Base-by-base conservation (phyloP, 345 rosid species). In the Brassica incana region DNA sequence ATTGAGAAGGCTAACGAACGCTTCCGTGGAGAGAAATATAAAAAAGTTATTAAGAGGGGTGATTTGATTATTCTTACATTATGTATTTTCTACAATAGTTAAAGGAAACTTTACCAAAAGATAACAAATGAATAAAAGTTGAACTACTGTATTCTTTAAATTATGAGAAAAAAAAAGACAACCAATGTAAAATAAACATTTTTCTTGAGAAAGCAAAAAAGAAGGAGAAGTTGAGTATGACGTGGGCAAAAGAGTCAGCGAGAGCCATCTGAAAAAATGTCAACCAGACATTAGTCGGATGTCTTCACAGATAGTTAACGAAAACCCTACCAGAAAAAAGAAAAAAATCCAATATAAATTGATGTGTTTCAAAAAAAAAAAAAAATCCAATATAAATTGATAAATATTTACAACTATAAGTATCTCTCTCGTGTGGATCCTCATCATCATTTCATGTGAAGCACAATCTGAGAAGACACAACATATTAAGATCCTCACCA, bases 241-340 rank as follows among this genome's bases (percentile, higher is more conserved):
- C 76, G 83, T 75, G 20, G 40, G 80, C 76, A 65, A 65, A 72
- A 71, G 80, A 80, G 83, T 80, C 83, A 75, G 83, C 80, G 79
- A 75, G 83, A 80, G 80, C 56, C 83, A 80, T 79, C 83, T 80
- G 77, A 80, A 74, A 75, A 80, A 80, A 80, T 80, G 80, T 75
- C 80, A 80, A 80, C 80, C 72, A 75, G 70, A 75, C 33, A 80
- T 75, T 64, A 64, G 70, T 75, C 75, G 36, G 68, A 68, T 79
- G 71, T 79, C 56, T 80, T 80, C 54, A 70, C 54, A 69, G 56
- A 80, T 65, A 80, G 79, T 75, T 75, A 75, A 56, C 67, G 27
- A 76, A 75, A 76, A 45, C 80, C 83, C 73, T 76, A 81, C 84
- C 77, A 72, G 60, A 66, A 81, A 68, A 64, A 52, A 48, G 11